Percentiles rank a stretch among this genome's conserved stretches.
phyloP scores from a whole-genome alignment of 75 land plant genomes.

The Sequoia sempervirens region DNA sequence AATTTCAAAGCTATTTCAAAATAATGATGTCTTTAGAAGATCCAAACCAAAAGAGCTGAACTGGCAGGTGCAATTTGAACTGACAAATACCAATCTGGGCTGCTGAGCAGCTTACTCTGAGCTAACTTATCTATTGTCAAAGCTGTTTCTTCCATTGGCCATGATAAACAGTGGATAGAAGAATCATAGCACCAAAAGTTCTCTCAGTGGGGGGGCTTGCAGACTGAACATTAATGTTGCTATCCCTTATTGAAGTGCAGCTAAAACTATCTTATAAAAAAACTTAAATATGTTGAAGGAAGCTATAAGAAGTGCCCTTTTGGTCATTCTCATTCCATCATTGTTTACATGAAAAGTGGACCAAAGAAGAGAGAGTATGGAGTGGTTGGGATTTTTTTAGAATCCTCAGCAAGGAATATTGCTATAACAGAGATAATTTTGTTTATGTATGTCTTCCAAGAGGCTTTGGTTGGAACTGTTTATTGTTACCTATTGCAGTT shows the following conservation, averaged over 20 bases:
- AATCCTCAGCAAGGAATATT: background rate
- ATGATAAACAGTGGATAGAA: background rate
- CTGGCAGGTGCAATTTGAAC: background rate
- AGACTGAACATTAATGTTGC: background rate
- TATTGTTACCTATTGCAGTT: background rate
- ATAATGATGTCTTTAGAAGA: background rate
- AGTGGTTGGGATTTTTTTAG: background rate
- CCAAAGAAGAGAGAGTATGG: background rate
- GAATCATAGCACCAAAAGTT: background rate
- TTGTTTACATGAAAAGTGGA: background rate
- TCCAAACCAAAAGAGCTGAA: background rate
- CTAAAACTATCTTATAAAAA: background rate
- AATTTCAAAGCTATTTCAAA: background rate
- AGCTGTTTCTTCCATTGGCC: background rate
- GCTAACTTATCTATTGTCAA: background rate
- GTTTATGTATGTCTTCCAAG: background rate
- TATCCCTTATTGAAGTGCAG: background rate
- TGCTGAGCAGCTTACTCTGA: background rate
- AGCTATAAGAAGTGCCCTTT: background rate
- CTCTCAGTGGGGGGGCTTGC: background rate
- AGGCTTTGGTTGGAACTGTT: background rate
- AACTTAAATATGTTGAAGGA: background rate
- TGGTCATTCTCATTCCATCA: background rate
- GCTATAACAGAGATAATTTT: background rate
- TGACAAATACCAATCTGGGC: background rate